A percentile compares a stretch with the other conserved stretches of the same genome.
phyloP scores from a whole-genome alignment of 2,329 filamentous ascomycete species.

The Chaetomium globosum region DNA sequence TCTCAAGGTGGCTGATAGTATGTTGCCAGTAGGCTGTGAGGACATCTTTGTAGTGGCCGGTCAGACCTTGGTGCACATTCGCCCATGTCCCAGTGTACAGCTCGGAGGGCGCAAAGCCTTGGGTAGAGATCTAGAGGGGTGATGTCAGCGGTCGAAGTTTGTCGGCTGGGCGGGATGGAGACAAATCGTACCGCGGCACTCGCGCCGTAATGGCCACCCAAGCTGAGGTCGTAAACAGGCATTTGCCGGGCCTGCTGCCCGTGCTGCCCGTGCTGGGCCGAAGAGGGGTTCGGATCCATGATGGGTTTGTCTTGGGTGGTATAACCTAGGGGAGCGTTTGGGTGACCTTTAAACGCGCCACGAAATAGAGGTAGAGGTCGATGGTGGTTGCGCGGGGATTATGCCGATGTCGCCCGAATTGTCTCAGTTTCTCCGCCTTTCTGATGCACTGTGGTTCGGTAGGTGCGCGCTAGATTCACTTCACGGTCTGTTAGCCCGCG shows the following conservation, averaged over 20 bases:
- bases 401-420: constrained; percentile 19
- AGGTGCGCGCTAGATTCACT: constrained; percentile 12
- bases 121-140: constrained; percentile 70
- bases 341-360: constrained; percentile 5
- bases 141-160: constrained; percentile 32
- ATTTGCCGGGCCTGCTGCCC: constrained; percentile 53
- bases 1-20: constrained; percentile 92
- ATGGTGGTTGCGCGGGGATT: background rate
- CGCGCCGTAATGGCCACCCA: constrained; percentile 78
- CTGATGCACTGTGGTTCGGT: constrained; percentile 16
- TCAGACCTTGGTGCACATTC: constrained; percentile 95
- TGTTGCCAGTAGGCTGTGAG: constrained; percentile 99
- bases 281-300: constrained; percentile 60
- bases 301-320: constrained; percentile 26
- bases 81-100: constrained; percentile 94
- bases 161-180: background rate
- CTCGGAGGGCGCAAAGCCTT: constrained; percentile 88
- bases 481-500: constrained; percentile 20
- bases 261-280: constrained; percentile 57
- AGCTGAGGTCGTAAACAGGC: constrained; percentile 71
- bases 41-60: constrained; percentile 92
- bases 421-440: constrained; percentile 14
- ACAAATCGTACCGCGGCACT: constrained; percentile 64
- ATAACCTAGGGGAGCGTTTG: constrained; percentile 11
- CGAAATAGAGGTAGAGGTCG: background rate